These are phyloP conservation scores for Didymella keratinophila DNA, from an alignment of 2,329 filamentous ascomycete genomes.

Conservation along the genomic window DNA sequence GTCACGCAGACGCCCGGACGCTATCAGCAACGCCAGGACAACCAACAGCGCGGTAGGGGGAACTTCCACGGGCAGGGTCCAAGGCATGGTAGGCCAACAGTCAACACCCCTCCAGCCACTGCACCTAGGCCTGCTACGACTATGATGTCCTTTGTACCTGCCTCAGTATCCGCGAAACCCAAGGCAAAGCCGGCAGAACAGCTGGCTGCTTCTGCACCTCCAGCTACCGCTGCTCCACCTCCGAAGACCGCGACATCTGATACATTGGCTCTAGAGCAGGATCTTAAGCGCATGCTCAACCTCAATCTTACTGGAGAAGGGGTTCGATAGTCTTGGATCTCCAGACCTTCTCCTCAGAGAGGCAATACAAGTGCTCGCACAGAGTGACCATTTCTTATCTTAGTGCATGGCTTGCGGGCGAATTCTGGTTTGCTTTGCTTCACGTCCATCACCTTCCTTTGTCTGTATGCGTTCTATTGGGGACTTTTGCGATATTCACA, in stretches of 20 bases:
- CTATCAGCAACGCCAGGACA: constrained; percentile 38
- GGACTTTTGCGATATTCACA: neutral
- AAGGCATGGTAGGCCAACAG: constrained; percentile 23
- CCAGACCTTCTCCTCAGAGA: constrained; percentile 12
- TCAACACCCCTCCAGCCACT: constrained; percentile 24
- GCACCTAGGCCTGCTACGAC: constrained; percentile 34
- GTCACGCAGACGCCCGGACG: constrained; percentile 34
- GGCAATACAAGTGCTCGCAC: neutral
- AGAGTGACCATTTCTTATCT: constrained; percentile 27
- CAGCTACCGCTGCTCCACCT: constrained; percentile 26
- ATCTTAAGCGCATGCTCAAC: constrained; percentile 49
- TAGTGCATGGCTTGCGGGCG: constrained; percentile 38
- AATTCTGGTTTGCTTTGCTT: constrained; percentile 26
- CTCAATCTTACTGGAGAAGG: constrained; percentile 35
- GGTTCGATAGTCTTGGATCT: constrained; percentile 32
- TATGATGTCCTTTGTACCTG: constrained; percentile 47
- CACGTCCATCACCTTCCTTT: constrained; percentile 28
- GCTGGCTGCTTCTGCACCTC: constrained; percentile 31
- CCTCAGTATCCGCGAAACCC: constrained; percentile 46
- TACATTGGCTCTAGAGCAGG: constrained; percentile 44
- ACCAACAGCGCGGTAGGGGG: constrained; percentile 27
- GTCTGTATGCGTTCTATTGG: constrained; percentile 31
- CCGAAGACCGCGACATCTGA: constrained; percentile 29
- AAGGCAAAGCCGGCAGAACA: constrained; percentile 31
- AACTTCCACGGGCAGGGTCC: constrained; percentile 23